Percentiles rank a stretch among this genome's conserved stretches.
phyloP scores from a whole-genome alignment of 1,139 yeast genomes.

The Magnusiomyces paraingens region DNA sequence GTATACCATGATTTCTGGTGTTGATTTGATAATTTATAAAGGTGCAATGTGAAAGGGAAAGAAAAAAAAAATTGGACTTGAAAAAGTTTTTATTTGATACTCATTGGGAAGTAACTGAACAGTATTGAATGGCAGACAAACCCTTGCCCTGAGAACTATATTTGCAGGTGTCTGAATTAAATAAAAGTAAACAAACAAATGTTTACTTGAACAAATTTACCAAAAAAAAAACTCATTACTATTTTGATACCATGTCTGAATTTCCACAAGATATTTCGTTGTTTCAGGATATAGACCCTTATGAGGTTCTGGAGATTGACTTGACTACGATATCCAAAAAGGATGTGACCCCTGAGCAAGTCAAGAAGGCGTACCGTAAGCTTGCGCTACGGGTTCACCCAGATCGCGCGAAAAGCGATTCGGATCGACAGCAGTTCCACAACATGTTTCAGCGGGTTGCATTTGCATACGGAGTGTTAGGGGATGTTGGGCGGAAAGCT shows the following conservation, averaged over 20 bases:
- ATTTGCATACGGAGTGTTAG: conserved; percentile 65
- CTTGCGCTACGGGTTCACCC: conserved; percentile 71
- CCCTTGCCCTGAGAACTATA: background rate
- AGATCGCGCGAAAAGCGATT: conserved; percentile 51
- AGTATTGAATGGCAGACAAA: too few species aligned
- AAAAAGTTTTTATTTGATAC: too few species aligned
- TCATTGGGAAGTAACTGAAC: too few species aligned
- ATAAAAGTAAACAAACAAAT: background rate
- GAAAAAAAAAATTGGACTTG: background rate
- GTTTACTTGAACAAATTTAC: background rate
- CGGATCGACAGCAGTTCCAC: conserved; percentile 35
- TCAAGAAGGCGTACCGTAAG: conserved; percentile 67
- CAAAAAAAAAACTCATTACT: background rate
- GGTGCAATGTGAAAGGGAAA: background rate
- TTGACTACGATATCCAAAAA: conserved; percentile 28
- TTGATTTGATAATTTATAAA: too few species aligned
- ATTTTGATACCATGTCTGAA: background rate
- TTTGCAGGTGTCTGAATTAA: background rate
- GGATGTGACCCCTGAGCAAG: conserved; percentile 44
- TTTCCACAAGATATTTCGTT: conserved; percentile 10
- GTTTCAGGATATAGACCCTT: conserved; percentile 49
- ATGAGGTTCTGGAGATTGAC: conserved; percentile 44
- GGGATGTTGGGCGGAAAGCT: conserved; percentile 50
- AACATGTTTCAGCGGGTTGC: conserved; percentile 62
- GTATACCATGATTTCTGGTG: conserved; percentile 45